Evolutionary conservation across 2,329 filamentous ascomycete genomes (phyloP), one percentile per base, ranked within the genome.

Genomic region (Trichoderma sp.): DNA sequence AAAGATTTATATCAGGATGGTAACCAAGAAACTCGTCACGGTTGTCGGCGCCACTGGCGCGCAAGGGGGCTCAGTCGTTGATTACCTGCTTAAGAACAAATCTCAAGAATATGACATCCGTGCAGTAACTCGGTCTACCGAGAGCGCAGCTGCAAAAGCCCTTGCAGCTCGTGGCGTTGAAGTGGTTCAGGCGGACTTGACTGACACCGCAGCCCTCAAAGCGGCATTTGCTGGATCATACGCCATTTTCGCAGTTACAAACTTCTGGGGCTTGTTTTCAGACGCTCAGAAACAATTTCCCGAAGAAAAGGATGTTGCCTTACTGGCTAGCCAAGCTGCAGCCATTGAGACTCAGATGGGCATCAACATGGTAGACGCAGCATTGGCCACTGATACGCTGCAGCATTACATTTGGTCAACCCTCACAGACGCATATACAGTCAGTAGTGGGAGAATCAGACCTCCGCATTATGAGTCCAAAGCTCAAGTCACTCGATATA

Each of bases 241-340:
- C 80, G 82, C 80, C 12, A 78, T 81, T 8, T 84, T 84, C 75
- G 78, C 80, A 73, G 84, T 84, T 69, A 82, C 80, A 11, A 82
- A 83, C 76, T 60, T 69, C 6, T 69, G 66, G 66, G 50, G 66
- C 1, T 21, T 69, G 5, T 69, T 69, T n/a, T 21, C 12, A 29
- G 21, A 60, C 1, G 6, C 21, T 8, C 50, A 27, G 9, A 69
- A 38, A 12, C 14, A 59, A 29, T 41, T 24, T 4, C 16, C 50
- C 2, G 21, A 16, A 4, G 50, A 60, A 16, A 6, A 60, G 3
- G 50, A 60, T 7, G 45, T 53, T 14, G 3, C 11, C 2, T 3
- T 35, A 24, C 18, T 38, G 29, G 66, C 50, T 29, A 6, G 21
- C 29, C 50, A 21, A 18, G 69, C 59, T 6, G 69, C 27, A 8